Evolutionary conservation across 2,329 filamentous ascomycete genomes (phyloP), one percentile per base, ranked within the genome.

Genomic region (Pestalotiopsis fici): DNA sequence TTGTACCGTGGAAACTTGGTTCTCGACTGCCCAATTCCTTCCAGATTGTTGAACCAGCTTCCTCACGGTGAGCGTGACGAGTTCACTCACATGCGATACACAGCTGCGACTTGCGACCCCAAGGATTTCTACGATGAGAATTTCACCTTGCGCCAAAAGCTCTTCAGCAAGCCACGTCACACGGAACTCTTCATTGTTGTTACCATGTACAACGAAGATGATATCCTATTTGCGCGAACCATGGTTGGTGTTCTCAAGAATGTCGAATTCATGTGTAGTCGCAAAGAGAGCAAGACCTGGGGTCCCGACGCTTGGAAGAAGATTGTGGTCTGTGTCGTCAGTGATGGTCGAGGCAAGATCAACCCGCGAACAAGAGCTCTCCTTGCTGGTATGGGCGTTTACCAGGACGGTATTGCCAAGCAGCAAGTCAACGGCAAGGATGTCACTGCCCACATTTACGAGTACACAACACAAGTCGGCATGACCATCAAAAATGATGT

Each of bases 161-260:
- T 98, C 69, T 94, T 94, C 59, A 87, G 84, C 67, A 97, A 93
- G 0, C 85, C 90, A 31, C 90, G 96, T 70, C 95, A 98, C 79
- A 98, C 95, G 0, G 96, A 99, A 80, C 83, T 99, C 7, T 96
- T 98, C 78, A 97, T 98, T 74, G 95, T 95, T 43, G 90, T 98
- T 65, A 98, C 95, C 67, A 98, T 98, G 95, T 99, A 99, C 84
- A 99, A 99, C 77, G 96, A 99, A 77, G 95, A 99, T 78, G 96
- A 99, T 74, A 91, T 98, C 72, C 85, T 98, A 76, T 99, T 99
- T 74, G 98, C 96, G 6, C 90, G 96, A 59, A 99, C 96, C 0
- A 98, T 99, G 95, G 94, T 98, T 78, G 96, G 95, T 66, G 93
- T 99, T 66, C 97, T 99, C 93, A 94, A 97, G 79, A 99, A 99